These are phyloP conservation scores for Penicillium sp. DNA, from an alignment of 2,329 filamentous ascomycete genomes.

Conservation along the genomic window DNA sequence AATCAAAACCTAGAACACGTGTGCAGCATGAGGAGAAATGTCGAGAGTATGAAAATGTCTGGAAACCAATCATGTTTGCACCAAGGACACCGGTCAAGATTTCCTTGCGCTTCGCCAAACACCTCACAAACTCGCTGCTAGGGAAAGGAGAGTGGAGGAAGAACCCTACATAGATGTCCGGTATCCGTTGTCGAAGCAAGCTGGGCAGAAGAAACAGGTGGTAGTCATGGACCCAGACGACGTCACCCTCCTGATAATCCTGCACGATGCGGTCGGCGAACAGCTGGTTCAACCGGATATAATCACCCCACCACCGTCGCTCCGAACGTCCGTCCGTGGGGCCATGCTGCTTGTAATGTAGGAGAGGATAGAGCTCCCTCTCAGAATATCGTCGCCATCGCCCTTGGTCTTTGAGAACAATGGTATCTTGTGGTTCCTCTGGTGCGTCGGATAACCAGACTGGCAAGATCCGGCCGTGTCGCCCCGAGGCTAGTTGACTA, in stretches of 20 bases:
- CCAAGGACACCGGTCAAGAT: slow-evolving; percentile 86
- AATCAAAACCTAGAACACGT: slow-evolving; percentile 84
- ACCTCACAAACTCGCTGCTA: slow-evolving; percentile 92
- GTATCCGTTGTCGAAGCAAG: slow-evolving; percentile 80
- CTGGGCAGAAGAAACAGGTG: slow-evolving; percentile 87
- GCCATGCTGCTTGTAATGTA: slow-evolving; percentile 95
- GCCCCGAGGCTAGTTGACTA: slow-evolving; percentile 68
- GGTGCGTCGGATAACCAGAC: slow-evolving; percentile 84
- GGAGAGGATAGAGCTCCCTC: slow-evolving; percentile 85
- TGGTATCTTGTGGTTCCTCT: slow-evolving; percentile 66
- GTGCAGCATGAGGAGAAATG: slow-evolving; percentile 96
- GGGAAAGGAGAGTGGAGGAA: slow-evolving; percentile 94
- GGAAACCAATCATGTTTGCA: slow-evolving; percentile 90
- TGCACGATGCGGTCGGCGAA: slow-evolving; percentile 88
- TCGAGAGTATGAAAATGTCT: slow-evolving; percentile 91
- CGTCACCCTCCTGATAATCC: slow-evolving; percentile 87
- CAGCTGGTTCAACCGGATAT: slow-evolving; percentile 86
- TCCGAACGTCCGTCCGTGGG: slow-evolving; percentile 82
- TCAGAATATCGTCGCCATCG: slow-evolving; percentile 90
- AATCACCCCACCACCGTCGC: slow-evolving; percentile 85
- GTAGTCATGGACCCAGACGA: slow-evolving; percentile 92
- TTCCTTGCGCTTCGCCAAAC: slow-evolving; percentile 83
- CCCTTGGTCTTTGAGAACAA: slow-evolving; percentile 75
- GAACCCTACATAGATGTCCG: slow-evolving; percentile 91
- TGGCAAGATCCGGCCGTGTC: slow-evolving; percentile 76